These are phyloP conservation scores for Sporisorium scitamineum DNA, from an alignment of 1,284 basidiomycete genomes.

Conservation along the genomic window DNA sequence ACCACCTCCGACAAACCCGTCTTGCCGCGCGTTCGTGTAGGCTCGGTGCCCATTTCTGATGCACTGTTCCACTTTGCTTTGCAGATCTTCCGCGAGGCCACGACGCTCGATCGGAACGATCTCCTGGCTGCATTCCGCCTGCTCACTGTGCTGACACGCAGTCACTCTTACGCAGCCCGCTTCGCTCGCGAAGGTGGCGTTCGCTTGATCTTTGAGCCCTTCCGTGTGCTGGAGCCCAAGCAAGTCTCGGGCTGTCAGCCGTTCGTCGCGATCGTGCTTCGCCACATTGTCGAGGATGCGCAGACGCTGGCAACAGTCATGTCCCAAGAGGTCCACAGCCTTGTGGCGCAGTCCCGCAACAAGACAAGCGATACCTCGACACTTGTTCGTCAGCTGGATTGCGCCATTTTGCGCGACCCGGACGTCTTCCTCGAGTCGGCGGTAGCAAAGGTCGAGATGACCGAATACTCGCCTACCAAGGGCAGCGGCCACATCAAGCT, in stretches of 20 bases:
- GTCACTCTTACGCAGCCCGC: constrained; percentile 34
- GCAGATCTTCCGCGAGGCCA: constrained; percentile 67
- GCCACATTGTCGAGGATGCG: constrained; percentile 88
- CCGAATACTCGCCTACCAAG: constrained; percentile 55
- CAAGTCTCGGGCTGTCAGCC: constrained; percentile 76
- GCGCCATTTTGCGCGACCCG: constrained; percentile 85
- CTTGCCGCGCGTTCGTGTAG: constrained; percentile 23
- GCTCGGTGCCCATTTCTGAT: constrained; percentile 60
- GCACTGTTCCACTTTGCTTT: constrained; percentile 47
- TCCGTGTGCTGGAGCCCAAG: constrained; percentile 48
- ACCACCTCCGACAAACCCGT: constrained; percentile 3
- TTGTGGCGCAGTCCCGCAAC: constrained; percentile 67
- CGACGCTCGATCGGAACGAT: constrained; percentile 46
- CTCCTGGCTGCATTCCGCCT: constrained; percentile 62
- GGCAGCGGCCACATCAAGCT: constrained; percentile 48
- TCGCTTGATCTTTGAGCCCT: constrained; percentile 57
- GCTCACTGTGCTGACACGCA: constrained; percentile 60
- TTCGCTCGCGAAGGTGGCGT: constrained; percentile 55
- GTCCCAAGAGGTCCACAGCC: constrained; percentile 77
- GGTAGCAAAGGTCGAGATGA: constrained; percentile 55
- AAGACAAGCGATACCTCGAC: constrained; percentile 76
- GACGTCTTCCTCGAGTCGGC: constrained; percentile 79
- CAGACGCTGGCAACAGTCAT: constrained; percentile 79
- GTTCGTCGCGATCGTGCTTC: constrained; percentile 85
- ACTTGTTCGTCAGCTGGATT: constrained; percentile 82